Conservation (phyloP, 768 basidiomycete genomes). For the Boletus patriciae region DNA sequence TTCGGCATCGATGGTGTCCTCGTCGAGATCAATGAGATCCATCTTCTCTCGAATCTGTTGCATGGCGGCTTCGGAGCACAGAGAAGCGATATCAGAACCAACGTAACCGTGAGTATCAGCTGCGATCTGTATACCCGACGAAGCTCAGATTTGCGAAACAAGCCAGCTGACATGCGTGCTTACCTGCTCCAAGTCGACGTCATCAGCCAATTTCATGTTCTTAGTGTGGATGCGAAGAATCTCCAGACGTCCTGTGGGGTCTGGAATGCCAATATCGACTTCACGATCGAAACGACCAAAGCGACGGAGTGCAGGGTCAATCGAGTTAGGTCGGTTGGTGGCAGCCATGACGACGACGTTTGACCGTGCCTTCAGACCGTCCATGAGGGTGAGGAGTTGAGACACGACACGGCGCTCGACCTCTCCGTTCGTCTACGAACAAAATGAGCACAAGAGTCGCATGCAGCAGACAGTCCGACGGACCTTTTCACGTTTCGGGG, state of each 20-base stretch:
- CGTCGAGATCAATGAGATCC: constrained; percentile 93
- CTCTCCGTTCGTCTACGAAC: constrained; percentile 89
- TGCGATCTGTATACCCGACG: constrained; percentile 66
- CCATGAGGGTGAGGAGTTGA: constrained; percentile 98
- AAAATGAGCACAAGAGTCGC: constrained; percentile 7
- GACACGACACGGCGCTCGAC: constrained; percentile 99
- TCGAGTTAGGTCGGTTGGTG: constrained; percentile 98
- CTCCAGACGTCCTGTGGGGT: constrained; percentile 97
- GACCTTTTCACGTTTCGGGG: constrained; percentile 99
- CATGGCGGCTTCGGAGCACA: constrained; percentile 99
- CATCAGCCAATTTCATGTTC: constrained; percentile 98
- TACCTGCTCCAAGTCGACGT: constrained; percentile 96
- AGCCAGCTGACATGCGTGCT: not conserved
- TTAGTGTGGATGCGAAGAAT: constrained; percentile 99
- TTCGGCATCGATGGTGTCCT: constrained; percentile 99
- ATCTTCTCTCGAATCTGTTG: constrained; percentile 99
- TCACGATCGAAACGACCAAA: constrained; percentile 99
- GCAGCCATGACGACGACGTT: constrained; percentile 99
- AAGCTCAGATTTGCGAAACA: constrained; percentile 4
- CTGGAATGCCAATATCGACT: constrained; percentile 98
- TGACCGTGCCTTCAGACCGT: constrained; percentile 96
- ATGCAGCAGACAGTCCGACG: constrained; percentile 6
- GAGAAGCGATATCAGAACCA: constrained; percentile 94
- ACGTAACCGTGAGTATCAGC: constrained; percentile 99
- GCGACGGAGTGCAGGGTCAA: constrained; percentile 96